A percentile compares a stretch with the other conserved stretches of the same genome.
Evolutionary conservation across 1,284 basidiomycete species (phyloP).

Genomic region (Cystobasidium pallidum): DNA sequence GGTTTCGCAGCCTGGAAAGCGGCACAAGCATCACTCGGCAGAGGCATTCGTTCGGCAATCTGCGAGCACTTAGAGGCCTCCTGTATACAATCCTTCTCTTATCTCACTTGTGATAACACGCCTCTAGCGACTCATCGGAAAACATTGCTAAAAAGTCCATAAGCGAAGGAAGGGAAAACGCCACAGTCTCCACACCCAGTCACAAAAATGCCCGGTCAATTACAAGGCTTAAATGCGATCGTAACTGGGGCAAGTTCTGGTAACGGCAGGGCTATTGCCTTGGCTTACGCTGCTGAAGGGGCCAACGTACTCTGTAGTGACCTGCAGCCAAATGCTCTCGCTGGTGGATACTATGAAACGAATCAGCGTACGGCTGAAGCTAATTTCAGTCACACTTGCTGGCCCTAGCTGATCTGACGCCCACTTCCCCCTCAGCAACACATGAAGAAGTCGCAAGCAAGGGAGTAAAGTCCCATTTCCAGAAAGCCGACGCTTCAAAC

Average conservation of each 20-base stretch:
- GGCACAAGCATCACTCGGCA: not conserved
- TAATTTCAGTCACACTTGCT: too few species aligned
- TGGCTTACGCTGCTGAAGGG: not conserved
- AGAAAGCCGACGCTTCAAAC: not conserved
- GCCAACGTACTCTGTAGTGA: not conserved
- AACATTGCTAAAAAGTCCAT: too few species aligned
- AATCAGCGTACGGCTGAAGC: not conserved
- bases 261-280: not conserved
- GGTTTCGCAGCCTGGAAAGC: not conserved
- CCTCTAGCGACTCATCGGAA: too few species aligned
- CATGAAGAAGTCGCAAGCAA: not conserved
- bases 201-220: not conserved
- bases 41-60: too few species aligned
- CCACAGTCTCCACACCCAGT: not conserved
- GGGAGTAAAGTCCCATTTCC: not conserved
- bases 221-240: not conserved
- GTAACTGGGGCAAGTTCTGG: not conserved
- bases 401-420: too few species aligned
- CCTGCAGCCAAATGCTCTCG: slow-evolving; percentile 1
- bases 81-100: too few species aligned
- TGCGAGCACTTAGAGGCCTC: too few species aligned
- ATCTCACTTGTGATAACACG: too few species aligned
- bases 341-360: not conserved
- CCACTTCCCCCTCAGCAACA: too few species aligned
- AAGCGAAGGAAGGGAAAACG: not conserved